Percentiles rank a stretch among this genome's conserved stretches.
Evolutionary conservation across 768 basidiomycete genomes (phyloP).

Genomic region (Russula sp.): DNA sequence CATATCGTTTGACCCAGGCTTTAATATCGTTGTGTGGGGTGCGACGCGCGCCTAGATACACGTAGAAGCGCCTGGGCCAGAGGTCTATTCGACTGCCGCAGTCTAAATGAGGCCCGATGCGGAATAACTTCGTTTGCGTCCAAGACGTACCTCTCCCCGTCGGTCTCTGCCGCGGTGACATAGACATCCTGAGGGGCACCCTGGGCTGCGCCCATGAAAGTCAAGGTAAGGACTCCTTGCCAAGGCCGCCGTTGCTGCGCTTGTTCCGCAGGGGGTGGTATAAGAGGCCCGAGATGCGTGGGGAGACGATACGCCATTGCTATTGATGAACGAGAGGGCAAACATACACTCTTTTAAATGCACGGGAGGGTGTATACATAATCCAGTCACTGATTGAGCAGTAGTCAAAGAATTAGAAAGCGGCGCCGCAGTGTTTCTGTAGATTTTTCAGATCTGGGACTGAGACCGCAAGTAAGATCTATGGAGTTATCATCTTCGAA

Average conservation of each 20-base stretch:
- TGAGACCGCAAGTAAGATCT: neutral
- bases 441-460: neutral
- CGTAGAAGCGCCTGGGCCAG: constrained; percentile 45
- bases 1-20: constrained; percentile 42
- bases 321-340: neutral
- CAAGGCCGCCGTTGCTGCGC: constrained; percentile 40
- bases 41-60: constrained; percentile 36
- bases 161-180: constrained; percentile 61
- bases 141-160: constrained; percentile 57
- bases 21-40: constrained; percentile 41
- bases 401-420: neutral
- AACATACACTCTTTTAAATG: constrained; percentile 15
- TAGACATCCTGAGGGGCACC: constrained; percentile 42
- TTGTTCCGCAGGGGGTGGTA: constrained; percentile 49
- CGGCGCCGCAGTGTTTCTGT: neutral
- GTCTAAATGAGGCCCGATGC: constrained; percentile 2
- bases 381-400: neutral
- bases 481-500: neutral
- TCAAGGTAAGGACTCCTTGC: constrained; percentile 48
- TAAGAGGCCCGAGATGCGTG: constrained; percentile 50
- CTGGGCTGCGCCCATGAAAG: constrained; percentile 40
- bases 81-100: constrained; percentile 40
- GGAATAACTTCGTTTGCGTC: constrained; percentile 1
- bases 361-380: neutral
- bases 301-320: constrained; percentile 57